Base-by-base conservation (phyloP, 352 stramenopile species). In the Globisporangium nodosum region DNA sequence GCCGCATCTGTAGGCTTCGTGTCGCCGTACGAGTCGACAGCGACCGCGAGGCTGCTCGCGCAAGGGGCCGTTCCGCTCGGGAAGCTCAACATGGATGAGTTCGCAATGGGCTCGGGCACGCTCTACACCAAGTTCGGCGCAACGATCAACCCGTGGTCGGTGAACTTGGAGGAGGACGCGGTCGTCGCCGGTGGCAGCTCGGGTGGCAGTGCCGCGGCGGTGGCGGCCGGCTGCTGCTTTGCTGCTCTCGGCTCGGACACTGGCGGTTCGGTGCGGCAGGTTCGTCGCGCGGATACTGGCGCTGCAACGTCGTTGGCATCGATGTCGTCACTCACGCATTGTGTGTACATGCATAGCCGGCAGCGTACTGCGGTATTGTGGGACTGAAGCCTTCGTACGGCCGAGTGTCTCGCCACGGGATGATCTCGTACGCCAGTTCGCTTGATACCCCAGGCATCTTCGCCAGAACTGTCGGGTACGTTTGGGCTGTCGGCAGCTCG, bases 61-160 rank as follows among this genome's bases (percentile, higher is more conserved):
- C 73, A 85, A 53, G 97, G 97, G 15, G 95, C 94, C 8, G 79
- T 99, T 21, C 74, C 97, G 6, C 71, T 99, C 0, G 97, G 97
- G 39, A 98, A 97, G 62, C 97, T 98, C 31, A 99, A 98, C 70
- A 98, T 98, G 93, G 97, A 99, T 73, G 97, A 99, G 81, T 99
- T 99, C 74, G 97, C 88, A 7, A 99, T 99, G 97, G 97, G 97
- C 21, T 98, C 90, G 33, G 87, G 88, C 18, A 98, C 93, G 53
- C 75, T 94, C 15, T 98, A 98, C 76, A 93, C 79, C 52, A 79
- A 70, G 39, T 90, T 92, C 43, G 90, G 89, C 8, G 65, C 88
- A 47, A 95, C 90, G 27, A 73, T 96, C 52, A 97, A 97, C 63
- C 87, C 89, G 58, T 95, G 85, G 85, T 96, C 86, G 13, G 78